phyloP scores from a whole-genome alignment of 192 early-diverging fungal species.

The Backusella luteola region DNA sequence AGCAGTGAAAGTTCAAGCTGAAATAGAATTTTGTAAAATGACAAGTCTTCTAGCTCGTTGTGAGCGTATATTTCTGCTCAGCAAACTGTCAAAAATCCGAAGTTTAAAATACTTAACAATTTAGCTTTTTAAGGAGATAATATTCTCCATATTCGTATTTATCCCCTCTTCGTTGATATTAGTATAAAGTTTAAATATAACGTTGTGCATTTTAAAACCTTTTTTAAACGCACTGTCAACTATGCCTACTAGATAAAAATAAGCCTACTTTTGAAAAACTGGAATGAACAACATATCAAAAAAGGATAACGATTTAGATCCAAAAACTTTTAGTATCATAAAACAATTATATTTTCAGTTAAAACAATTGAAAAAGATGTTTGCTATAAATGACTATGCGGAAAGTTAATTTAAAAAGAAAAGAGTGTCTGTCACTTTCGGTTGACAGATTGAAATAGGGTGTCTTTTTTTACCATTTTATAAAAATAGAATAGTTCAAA shows the following conservation, averaged over 20 bases:
- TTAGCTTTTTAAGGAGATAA: background rate
- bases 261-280: too few species aligned
- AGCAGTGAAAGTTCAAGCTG: too few species aligned
- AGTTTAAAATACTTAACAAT: background rate
- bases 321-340: background rate
- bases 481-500: background rate
- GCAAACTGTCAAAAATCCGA: background rate
- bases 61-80: too few species aligned
- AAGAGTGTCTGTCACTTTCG: background rate
- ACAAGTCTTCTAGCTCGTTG: too few species aligned
- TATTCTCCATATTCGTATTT: background rate
- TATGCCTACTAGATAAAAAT: too few species aligned
- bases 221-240: too few species aligned
- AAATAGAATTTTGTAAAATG: too few species aligned
- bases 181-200: background rate
- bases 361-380: background rate
- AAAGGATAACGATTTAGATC: too few species aligned
- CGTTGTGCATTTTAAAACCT: background rate
- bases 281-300: too few species aligned
- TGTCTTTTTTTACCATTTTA: background rate
- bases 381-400: background rate
- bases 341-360: background rate
- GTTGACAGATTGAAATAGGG: background rate
- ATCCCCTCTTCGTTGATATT: background rate
- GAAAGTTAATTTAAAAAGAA: background rate